These are phyloP conservation scores for Kodamaea fungicola DNA, from an alignment of 1,139 yeast genomes.

Conservation along the genomic window DNA sequence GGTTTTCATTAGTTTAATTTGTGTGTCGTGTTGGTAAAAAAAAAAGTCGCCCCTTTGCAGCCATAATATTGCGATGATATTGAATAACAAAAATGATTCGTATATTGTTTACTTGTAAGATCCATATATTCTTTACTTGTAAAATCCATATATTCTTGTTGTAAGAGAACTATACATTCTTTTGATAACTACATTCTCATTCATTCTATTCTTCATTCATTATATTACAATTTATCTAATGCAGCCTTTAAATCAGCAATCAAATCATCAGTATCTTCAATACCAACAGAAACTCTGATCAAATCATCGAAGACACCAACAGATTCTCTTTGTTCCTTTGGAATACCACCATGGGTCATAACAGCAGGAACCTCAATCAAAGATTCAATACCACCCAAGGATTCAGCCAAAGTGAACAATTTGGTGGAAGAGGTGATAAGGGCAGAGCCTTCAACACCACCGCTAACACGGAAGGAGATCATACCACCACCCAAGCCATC, in stretches of 20 bases:
- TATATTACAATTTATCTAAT: conserved; percentile 30
- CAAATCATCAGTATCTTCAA: conserved; percentile 79
- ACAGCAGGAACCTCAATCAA: conserved; percentile 86
- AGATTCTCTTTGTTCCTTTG: conserved; percentile 73
- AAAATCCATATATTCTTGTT: too few relatives aligned
- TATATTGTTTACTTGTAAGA: too few relatives aligned
- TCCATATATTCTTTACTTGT: too few relatives aligned
- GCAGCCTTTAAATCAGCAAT: conserved; percentile 74
- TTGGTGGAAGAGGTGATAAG: conserved; percentile 71
- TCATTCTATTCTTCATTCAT: not conserved
- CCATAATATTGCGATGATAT: too few relatives aligned
- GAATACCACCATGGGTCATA: conserved; percentile 93
- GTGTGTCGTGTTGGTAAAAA: too few relatives aligned
- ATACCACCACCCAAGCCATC: conserved; percentile 89
- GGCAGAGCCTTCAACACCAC: conserved; percentile 77
- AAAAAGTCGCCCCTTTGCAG: too few relatives aligned
- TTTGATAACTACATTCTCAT: too few relatives aligned
- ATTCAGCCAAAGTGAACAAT: conserved; percentile 82
- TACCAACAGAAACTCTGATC: conserved; percentile 81
- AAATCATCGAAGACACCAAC: conserved; percentile 82
- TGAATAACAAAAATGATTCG: too few relatives aligned
- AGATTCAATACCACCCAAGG: conserved; percentile 88
- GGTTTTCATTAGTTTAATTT: not conserved
- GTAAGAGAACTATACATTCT: too few relatives aligned
- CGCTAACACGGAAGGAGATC: conserved; percentile 82